Base-by-base conservation (phyloP, 805 yeast genomes). In the Danielia reshetovae region DNA sequence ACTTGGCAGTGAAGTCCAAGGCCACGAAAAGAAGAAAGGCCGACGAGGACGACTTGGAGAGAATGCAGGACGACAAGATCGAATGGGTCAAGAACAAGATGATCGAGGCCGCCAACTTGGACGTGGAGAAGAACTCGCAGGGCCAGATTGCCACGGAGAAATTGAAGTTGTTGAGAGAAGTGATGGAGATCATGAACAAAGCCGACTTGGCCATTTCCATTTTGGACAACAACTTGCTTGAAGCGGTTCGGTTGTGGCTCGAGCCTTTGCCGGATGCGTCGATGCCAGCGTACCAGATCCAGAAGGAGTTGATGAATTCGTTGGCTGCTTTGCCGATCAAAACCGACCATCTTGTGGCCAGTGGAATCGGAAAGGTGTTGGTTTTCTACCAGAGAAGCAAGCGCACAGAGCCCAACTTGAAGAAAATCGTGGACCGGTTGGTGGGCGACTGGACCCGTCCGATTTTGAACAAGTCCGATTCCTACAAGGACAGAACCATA, bases 391-490 rank as follows among this genome's bases (percentile, higher is more conserved):
- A 90, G 54, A 77, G 88, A 53, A 80, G 93, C 21, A 84, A 83
- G 54, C 77, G 90, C 52, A 95, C 95, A 11, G 97, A 94, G 60
- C 83, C 87, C 22, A 69, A 75, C 28, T 74, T 93, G 55, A 88
- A 90, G 58, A 80, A 94, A 56, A 72, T 81, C 25, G 97, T 96
- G 5, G 97, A 93, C 54, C 79, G 79, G 55, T 68, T 93, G 41
- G 83, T 93, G 46, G 96, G 96, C 17, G 95, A 88, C 58, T 93
- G 99, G 99, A 90, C 97, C 7, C 77, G 98, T 62, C 98, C 98
- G 29, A 87, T 93, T 43, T 85, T 93, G 73, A 95, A 95, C 48
- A 82, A 95, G 41, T 82, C 94, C 3, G 97, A 90, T 60, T 87
- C 89, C 51, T 90, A 89, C 68, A 80, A 93, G 59, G 96, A 90